These are phyloP conservation scores for Trametes elegans DNA, from an alignment of 768 basidiomycete genomes.

Conservation along the genomic window DNA sequence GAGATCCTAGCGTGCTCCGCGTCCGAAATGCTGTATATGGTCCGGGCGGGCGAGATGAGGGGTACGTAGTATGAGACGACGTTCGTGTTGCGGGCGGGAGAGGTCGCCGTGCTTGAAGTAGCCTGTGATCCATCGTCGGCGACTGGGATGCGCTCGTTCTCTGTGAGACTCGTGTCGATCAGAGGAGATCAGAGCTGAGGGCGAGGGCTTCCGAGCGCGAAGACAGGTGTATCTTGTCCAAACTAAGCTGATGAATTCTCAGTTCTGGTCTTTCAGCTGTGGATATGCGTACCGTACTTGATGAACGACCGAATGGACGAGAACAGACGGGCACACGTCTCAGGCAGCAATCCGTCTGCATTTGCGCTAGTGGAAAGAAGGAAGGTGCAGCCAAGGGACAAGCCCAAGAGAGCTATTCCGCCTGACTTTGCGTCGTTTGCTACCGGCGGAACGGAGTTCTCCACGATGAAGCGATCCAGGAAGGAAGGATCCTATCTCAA, in stretches of 20 bases:
- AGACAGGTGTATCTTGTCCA: neutral
- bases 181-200: neutral
- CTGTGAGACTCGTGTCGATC: no score
- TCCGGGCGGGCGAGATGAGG: neutral
- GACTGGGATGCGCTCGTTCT: neutral
- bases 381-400: constrained; percentile 1
- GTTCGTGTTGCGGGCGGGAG: neutral
- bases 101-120: constrained; percentile 13
- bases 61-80: neutral
- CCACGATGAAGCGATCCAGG: constrained; percentile 4
- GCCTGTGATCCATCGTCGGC: neutral
- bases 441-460: neutral
- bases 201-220: neutral
- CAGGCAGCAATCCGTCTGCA: neutral
- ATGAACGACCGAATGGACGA: neutral
- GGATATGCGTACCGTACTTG: neutral
- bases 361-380: constrained; percentile 4
- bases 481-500: constrained; percentile 12
- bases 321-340: neutral
- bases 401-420: constrained; percentile 8
- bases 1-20: neutral
- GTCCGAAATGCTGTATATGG: constrained; percentile 1
- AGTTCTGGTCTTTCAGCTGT: neutral
- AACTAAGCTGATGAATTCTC: neutral
- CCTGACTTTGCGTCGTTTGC: constrained; percentile 1